phyloP scores from a whole-genome alignment of 179 eudicot genomes.

The Silene coronaria region DNA sequence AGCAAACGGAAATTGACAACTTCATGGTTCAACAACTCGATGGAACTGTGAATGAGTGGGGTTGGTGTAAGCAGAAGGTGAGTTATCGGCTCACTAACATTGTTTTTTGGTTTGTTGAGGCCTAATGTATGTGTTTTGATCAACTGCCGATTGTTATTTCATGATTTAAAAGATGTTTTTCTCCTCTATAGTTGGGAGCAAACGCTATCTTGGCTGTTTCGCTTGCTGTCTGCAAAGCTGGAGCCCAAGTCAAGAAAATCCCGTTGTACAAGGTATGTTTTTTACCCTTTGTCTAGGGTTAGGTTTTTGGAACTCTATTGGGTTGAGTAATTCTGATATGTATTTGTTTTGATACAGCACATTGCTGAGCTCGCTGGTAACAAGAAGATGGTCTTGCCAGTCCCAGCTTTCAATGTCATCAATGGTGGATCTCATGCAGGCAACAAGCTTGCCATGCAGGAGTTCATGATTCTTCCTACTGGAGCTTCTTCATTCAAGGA shows the following conservation, averaged over 20 bases:
- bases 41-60: slow-evolving; percentile 96
- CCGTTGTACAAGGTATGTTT: slow-evolving; percentile 35
- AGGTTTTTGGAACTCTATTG: neutral
- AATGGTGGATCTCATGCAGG: slow-evolving; percentile 99
- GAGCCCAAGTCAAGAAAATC: slow-evolving; percentile 34
- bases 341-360: slow-evolving; percentile 43
- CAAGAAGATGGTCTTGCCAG: slow-evolving; percentile 85
- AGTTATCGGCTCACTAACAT: neutral
- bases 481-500: slow-evolving; percentile 86
- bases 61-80: slow-evolving; percentile 99
- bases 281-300: neutral
- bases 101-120: slow-evolving; percentile 1
- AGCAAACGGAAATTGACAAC: slow-evolving; percentile 72
- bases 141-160: neutral
- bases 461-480: slow-evolving; percentile 94
- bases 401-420: slow-evolving; percentile 97
- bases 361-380: slow-evolving; percentile 87
- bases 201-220: slow-evolving; percentile 44
- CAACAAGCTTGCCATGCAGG: slow-evolving; percentile 99
- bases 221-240: slow-evolving; percentile 46
- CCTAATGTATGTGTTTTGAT: neutral
- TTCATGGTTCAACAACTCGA: slow-evolving; percentile 91
- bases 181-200: slow-evolving; percentile 33
- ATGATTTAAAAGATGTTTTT: neutral
- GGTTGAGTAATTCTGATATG: neutral